Percentiles rank a stretch among this genome's conserved stretches.
Evolutionary conservation across 441 rosid species (phyloP).

Genomic region (Arabidopsis lyrata): DNA sequence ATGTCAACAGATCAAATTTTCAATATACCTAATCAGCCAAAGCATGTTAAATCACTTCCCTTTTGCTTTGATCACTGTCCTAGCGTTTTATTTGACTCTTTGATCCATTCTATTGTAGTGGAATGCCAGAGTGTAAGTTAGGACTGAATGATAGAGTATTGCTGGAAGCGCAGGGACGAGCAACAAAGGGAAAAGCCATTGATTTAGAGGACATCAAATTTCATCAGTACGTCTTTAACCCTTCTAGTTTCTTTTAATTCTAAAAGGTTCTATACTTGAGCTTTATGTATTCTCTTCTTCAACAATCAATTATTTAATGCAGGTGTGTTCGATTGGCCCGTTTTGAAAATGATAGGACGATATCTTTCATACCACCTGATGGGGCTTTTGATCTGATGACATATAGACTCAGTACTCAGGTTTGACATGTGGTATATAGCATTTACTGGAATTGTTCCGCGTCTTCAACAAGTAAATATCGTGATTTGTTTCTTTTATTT

Average conservation of each 20-base stretch:
- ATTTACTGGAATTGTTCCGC: not conserved
- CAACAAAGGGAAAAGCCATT: conserved; percentile 74
- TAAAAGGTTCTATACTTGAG: not conserved
- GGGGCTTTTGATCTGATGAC: conserved; percentile 98
- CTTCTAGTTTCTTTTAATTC: conserved; percentile 15
- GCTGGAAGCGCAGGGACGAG: conserved; percentile 65
- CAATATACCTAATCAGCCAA: not conserved
- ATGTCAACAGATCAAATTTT: conserved; percentile 16
- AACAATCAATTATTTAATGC: not conserved
- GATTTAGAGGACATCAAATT: conserved; percentile 74
- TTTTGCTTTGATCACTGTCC: conserved; percentile 10
- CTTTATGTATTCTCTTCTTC: not conserved
- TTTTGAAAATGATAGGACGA: conserved; percentile 93
- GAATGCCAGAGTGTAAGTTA: conserved; percentile 79
- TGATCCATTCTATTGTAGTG: conserved; percentile 46
- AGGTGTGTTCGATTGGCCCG: conserved; percentile 79
- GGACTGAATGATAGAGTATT: conserved; percentile 67
- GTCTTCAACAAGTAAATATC: not conserved
- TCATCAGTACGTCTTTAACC: conserved; percentile 56
- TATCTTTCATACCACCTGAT: conserved; percentile 97
- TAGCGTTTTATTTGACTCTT: not conserved
- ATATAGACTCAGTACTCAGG: conserved; percentile 94
- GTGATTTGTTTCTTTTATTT: conserved; percentile 19
- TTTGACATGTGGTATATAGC: conserved; percentile 30
- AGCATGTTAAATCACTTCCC: not conserved